A percentile compares a stretch with the other conserved stretches of the same genome.
Conservation (phyloP, 2,329 filamentous ascomycete genomes). For the Penicillium psychrosexuale region DNA sequence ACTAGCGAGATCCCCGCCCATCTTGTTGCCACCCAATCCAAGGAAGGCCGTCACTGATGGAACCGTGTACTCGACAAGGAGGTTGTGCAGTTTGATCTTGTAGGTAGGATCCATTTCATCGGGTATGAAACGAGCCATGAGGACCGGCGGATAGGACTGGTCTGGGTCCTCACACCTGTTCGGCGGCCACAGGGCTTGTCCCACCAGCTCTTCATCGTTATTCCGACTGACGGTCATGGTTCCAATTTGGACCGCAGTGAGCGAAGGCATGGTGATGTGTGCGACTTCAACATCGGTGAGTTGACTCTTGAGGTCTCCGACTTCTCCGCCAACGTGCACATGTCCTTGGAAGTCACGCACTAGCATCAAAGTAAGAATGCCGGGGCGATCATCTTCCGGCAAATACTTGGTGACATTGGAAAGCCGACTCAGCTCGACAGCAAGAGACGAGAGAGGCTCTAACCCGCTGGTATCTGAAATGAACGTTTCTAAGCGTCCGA, state of each 20-base stretch:
- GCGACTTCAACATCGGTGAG: conserved; percentile 66
- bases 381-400: conserved; percentile 90
- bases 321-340: conserved; percentile 62
- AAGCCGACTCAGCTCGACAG: conserved; percentile 74
- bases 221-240: conserved; percentile 63
- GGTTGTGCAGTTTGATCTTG: conserved; percentile 80
- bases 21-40: conserved; percentile 64
- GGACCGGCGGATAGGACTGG: conserved; percentile 51
- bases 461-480: conserved; percentile 65
- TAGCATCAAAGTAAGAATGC: conserved; percentile 70
- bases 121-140: conserved; percentile 87
- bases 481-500: conserved; percentile 62
- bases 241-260: conserved; percentile 74
- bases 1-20: conserved; percentile 69
- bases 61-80: conserved; percentile 85
- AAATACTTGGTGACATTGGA: conserved; percentile 91
- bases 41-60: conserved; percentile 77
- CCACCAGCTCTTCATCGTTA: conserved; percentile 67
- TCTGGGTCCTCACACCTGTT: conserved; percentile 17
- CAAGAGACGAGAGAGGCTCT: conserved; percentile 65
- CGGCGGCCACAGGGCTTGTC: conserved; percentile 51
- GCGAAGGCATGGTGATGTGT: conserved; percentile 78
- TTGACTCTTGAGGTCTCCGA: conserved; percentile 63
- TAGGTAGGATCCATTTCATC: conserved; percentile 91
- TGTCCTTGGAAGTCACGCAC: conserved; percentile 62